phyloP scores from a whole-genome alignment of 768 basidiomycete genomes.

The Amanita rimosa region DNA sequence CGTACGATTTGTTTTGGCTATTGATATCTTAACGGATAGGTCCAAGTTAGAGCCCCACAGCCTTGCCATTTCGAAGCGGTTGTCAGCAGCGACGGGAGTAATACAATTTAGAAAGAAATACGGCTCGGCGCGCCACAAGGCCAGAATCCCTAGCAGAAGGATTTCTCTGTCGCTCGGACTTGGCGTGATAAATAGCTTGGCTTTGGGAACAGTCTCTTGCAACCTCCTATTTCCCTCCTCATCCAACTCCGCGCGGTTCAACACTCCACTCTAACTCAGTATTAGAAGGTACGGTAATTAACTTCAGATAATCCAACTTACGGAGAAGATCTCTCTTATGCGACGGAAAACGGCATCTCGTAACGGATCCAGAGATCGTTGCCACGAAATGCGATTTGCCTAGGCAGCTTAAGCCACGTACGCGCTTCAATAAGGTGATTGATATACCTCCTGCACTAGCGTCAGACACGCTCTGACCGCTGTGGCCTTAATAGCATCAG shows the following conservation, averaged over 20 bases:
- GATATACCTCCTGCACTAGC: slow-evolving; percentile 49
- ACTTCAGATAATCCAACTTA: slow-evolving; percentile 15
- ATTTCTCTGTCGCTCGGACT: slow-evolving; percentile 63
- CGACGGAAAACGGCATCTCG: slow-evolving; percentile 33
- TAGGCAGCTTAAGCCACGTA: slow-evolving; percentile 11
- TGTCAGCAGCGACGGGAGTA: slow-evolving; percentile 25
- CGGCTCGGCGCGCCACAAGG: slow-evolving; percentile 52
- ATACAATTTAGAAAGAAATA: slow-evolving; percentile 42
- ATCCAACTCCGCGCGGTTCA: slow-evolving; percentile 53
- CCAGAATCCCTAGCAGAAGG: slow-evolving; percentile 55
- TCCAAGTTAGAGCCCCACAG: slow-evolving; percentile 58
- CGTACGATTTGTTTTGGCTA: slow-evolving; percentile 37
- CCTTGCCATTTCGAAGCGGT: slow-evolving; percentile 36
- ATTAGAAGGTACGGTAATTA: neutral
- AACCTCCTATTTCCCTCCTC: slow-evolving; percentile 42
- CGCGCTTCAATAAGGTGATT: neutral
- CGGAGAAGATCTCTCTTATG: slow-evolving; percentile 46
- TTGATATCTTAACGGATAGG: slow-evolving; percentile 51
- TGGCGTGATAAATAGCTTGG: slow-evolving; percentile 31
- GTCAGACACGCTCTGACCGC: slow-evolving; percentile 67
- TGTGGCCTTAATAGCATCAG: slow-evolving; percentile 71
- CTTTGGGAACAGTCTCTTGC: slow-evolving; percentile 45
- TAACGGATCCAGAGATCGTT: slow-evolving; percentile 39
- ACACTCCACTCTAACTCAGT: slow-evolving; percentile 29
- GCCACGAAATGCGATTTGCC: slow-evolving; percentile 45